Evolutionary conservation across 2,329 filamentous ascomycete genomes (phyloP).

Genomic region (Bipolaris zeicola): DNA sequence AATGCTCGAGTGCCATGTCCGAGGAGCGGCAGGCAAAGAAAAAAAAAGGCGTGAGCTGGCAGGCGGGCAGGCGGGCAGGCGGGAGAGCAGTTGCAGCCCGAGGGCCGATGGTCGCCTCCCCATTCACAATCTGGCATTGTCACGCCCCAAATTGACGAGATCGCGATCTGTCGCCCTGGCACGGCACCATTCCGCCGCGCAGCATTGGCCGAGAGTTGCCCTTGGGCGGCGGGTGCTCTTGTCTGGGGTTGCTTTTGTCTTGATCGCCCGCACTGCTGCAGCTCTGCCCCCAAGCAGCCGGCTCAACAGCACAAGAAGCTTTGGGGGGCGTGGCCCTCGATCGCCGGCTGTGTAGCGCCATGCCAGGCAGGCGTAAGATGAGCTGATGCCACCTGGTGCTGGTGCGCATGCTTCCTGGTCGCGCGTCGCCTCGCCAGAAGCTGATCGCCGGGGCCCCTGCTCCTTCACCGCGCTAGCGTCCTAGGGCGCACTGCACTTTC

Average conservation of each 20-base stretch:
- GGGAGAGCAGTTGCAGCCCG: conserved; percentile 18
- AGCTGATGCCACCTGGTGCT: conserved; percentile 9
- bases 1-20: neutral
- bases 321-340: neutral
- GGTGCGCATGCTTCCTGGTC: conserved; percentile 6
- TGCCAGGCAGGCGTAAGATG: neutral
- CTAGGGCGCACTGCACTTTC: conserved; percentile 17
- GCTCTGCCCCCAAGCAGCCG: neutral
- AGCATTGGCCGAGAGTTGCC: conserved; percentile 14
- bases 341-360: conserved; percentile 1
- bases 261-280: neutral
- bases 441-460: conserved; percentile 26
- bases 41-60: conserved; percentile 14
- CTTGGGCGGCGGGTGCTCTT: neutral
- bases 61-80: conserved; percentile 10
- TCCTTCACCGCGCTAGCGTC: conserved; percentile 14
- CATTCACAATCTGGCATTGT: too few species aligned
- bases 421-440: conserved; percentile 8
- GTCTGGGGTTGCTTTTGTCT: conserved; percentile 7
- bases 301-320: conserved; percentile 6
- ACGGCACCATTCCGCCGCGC: conserved; percentile 19
- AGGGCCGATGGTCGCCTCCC: neutral
- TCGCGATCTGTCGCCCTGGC: conserved; percentile 17
- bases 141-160: conserved; percentile 5
- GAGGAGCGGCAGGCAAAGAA: too few species aligned